Conservation (phyloP, 352 stramenopile genomes). For the Phytophthora kernoviae region DNA sequence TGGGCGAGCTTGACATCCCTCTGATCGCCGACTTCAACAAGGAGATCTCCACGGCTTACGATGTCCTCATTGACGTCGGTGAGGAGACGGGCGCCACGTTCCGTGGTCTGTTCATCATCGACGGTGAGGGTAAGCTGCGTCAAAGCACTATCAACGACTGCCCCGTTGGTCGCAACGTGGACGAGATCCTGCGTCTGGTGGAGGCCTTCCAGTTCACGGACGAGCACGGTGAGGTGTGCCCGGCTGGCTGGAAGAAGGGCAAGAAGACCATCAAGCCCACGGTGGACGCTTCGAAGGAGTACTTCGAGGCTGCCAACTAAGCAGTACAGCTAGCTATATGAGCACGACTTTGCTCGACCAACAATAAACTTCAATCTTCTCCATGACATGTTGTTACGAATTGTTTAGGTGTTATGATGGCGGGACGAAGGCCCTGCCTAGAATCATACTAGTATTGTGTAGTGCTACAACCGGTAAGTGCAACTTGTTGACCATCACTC, state of each 20-base stretch:
- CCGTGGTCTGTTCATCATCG: conserved; percentile 92
- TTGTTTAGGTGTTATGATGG: too few species aligned
- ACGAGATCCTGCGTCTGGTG: conserved; percentile 89
- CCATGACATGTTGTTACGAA: too few species aligned
- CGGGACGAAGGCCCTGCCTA: background rate
- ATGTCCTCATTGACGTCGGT: conserved; percentile 73
- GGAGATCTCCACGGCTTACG: conserved; percentile 74
- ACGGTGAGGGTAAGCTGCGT: conserved; percentile 75
- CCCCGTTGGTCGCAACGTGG: conserved; percentile 86
- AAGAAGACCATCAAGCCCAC: conserved; percentile 88
- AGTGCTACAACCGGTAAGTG: too few species aligned
- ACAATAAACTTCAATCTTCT: too few species aligned
- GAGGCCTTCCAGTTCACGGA: conserved; percentile 92
- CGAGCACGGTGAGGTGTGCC: conserved; percentile 90
- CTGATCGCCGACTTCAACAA: conserved; percentile 91
- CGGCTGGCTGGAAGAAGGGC: conserved; percentile 90
- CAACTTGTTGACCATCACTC: background rate
- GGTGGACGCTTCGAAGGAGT: conserved; percentile 69
- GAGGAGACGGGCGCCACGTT: conserved; percentile 73
- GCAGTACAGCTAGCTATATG: background rate
- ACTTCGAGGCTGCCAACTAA: conserved; percentile 57
- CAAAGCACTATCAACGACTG: conserved; percentile 91
- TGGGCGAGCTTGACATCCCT: conserved; percentile 91
- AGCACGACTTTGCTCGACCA: too few species aligned
- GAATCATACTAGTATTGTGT: too few species aligned